Conservation (phyloP, 2,329 filamentous ascomycete species). For the Talaromyces marneffei region DNA sequence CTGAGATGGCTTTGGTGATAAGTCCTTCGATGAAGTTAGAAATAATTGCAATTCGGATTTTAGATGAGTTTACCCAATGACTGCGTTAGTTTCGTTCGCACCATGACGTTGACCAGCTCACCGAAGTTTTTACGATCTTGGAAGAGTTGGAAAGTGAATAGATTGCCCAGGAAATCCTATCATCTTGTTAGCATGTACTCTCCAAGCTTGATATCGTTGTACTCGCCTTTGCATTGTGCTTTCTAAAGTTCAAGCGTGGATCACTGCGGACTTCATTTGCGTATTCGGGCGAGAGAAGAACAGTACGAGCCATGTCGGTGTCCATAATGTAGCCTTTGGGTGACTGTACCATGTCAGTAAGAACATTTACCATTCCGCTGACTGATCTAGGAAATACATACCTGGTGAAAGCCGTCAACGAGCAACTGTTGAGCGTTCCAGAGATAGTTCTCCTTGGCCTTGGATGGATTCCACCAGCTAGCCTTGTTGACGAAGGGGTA, state of each 20-base stretch:
- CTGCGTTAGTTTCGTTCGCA: conserved; percentile 8
- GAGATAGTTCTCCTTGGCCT: conserved; percentile 2
- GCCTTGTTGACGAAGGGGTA: conserved; percentile 6
- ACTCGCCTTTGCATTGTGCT: background rate
- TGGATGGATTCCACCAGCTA: background rate
- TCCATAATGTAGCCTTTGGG: conserved; percentile 12
- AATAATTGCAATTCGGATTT: background rate
- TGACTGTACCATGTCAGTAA: background rate
- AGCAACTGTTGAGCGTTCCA: conserved; percentile 1
- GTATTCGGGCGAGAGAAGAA: conserved; percentile 10
- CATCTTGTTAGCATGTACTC: background rate
- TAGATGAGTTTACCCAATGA: background rate
- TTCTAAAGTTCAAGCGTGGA: conserved; percentile 2
- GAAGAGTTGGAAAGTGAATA: conserved; percentile 9
- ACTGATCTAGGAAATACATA: background rate
- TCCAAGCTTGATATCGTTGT: no score
- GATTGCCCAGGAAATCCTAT: conserved; percentile 11
- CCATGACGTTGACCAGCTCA: background rate
- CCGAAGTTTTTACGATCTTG: background rate
- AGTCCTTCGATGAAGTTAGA: conserved; percentile 1
- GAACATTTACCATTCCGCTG: background rate
- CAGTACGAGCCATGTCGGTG: conserved; percentile 4
- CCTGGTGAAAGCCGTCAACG: conserved; percentile 7
- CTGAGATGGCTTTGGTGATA: conserved; percentile 6
- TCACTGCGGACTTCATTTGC: conserved; percentile 11